Percentiles rank a stretch among this genome's conserved stretches.
Evolutionary conservation across 169 alveolate species (phyloP).

Genomic region (Plasmodium billcollinsi): DNA sequence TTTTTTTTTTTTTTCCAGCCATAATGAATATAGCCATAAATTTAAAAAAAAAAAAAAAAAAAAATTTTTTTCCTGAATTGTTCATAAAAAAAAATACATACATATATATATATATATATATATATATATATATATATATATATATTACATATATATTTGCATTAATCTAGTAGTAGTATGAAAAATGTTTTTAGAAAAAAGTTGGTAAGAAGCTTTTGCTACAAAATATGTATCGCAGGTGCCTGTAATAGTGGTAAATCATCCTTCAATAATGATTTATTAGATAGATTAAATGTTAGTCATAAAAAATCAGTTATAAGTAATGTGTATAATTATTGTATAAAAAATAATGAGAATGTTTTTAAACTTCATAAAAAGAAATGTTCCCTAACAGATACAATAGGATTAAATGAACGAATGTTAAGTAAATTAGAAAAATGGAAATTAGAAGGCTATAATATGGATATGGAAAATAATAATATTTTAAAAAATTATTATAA

Average conservation of each 20-base stretch:
- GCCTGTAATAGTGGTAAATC: constrained; percentile 69
- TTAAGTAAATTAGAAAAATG: constrained; percentile 14
- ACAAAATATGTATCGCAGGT: constrained; percentile 57
- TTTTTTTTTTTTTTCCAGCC: no score
- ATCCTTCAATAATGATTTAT: constrained; percentile 25
- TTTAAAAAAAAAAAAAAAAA: no score
- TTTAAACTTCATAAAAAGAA: constrained; percentile 14
- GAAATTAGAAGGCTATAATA: constrained; percentile 3
- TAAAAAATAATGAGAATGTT: constrained; percentile 25
- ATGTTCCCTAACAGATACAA: constrained; percentile 46
- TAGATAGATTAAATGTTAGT: constrained; percentile 20
- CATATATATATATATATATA: no score
- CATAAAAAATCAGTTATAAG: constrained; percentile 38
- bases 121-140: no score
- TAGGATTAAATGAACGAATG: constrained; percentile 65
- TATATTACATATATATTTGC: neutral
- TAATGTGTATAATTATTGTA: constrained; percentile 27
- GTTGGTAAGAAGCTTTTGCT: neutral
- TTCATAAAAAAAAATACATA: no score
- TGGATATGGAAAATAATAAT: constrained; percentile 15
- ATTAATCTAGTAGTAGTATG: neutral
- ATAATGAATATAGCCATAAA: no score
- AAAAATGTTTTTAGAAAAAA: neutral
- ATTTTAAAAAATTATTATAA: constrained; percentile 24
- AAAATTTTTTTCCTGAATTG: no score